Percentiles rank a stretch among this genome's conserved stretches.
Evolutionary conservation across 306 rosid genomes (phyloP).

Genomic region (Acmispon strigosus): DNA sequence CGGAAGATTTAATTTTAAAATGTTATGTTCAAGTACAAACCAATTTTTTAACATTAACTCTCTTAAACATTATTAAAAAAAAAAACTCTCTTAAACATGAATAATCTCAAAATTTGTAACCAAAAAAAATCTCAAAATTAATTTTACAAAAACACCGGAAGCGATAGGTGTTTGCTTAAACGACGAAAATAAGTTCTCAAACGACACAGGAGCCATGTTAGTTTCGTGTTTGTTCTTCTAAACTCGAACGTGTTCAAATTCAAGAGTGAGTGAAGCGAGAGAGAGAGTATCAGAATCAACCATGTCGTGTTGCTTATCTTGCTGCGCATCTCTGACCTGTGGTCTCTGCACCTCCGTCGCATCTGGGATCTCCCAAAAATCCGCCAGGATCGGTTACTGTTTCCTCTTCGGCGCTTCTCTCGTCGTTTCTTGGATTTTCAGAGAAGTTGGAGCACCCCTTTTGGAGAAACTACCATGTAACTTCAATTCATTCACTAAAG

Average conservation of each 20-base stretch:
- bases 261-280: slow-evolving; percentile 3
- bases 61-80: too few relatives aligned
- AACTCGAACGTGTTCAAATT: not conserved
- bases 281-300: not conserved
- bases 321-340: slow-evolving; percentile 56
- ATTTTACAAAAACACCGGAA: too few relatives aligned
- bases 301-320: slow-evolving; percentile 73
- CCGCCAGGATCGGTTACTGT: slow-evolving; percentile 89
- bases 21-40: too few relatives aligned
- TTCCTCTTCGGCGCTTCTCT: slow-evolving; percentile 77
- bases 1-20: too few relatives aligned
- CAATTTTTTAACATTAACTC: too few relatives aligned
- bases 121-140: too few relatives aligned
- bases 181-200: slow-evolving; percentile 2
- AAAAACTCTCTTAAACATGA: too few relatives aligned
- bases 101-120: too few relatives aligned
- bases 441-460: slow-evolving; percentile 85
- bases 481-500: not conserved
- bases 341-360: slow-evolving; percentile 82
- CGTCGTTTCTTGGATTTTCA: slow-evolving; percentile 75
- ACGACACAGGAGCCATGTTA: slow-evolving; percentile 6
- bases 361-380: slow-evolving; percentile 73
- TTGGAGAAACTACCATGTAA: slow-evolving; percentile 83
- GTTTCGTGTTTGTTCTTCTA: not conserved
- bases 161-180: too few relatives aligned